These are phyloP conservation scores for Aspergillus pseudotamarii DNA, from an alignment of 2,329 filamentous ascomycete genomes.

Conservation along the genomic window DNA sequence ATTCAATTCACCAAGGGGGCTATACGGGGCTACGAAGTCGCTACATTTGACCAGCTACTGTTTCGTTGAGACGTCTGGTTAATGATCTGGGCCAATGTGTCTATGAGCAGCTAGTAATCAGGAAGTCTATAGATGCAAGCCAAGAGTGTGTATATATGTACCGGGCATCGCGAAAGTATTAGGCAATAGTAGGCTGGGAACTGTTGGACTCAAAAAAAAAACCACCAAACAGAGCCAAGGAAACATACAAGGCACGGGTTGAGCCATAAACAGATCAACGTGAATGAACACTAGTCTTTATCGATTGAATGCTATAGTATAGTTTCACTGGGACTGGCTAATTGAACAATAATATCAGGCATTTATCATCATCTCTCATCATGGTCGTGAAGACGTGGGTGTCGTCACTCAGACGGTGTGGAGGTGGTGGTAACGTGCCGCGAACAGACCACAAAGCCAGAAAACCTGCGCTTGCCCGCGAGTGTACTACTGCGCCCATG, in stretches of 20 bases:
- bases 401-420: conserved; percentile 38
- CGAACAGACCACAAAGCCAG: conserved; percentile 28
- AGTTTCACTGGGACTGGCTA: conserved; percentile 37
- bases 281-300: conserved; percentile 19
- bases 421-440: conserved; percentile 43
- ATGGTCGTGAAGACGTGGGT: conserved; percentile 41
- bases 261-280: neutral
- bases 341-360: conserved; percentile 36
- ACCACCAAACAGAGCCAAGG: neutral
- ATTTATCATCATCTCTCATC: conserved; percentile 51
- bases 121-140: neutral
- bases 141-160: neutral
- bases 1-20: neutral
- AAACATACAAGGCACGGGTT: neutral
- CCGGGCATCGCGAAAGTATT: neutral
- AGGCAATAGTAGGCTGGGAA: neutral
- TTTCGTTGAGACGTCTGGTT: neutral
- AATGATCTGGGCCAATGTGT: neutral
- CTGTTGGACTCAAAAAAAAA: neutral
- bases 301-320: conserved; percentile 38
- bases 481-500: conserved; percentile 33
- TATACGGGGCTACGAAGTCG: neutral
- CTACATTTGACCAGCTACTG: neutral
- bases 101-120: neutral
- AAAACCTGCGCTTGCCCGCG: conserved; percentile 12